phyloP scores from a whole-genome alignment of 371 early-diverging fungal genomes.

The Lichtheimia hyalospora region DNA sequence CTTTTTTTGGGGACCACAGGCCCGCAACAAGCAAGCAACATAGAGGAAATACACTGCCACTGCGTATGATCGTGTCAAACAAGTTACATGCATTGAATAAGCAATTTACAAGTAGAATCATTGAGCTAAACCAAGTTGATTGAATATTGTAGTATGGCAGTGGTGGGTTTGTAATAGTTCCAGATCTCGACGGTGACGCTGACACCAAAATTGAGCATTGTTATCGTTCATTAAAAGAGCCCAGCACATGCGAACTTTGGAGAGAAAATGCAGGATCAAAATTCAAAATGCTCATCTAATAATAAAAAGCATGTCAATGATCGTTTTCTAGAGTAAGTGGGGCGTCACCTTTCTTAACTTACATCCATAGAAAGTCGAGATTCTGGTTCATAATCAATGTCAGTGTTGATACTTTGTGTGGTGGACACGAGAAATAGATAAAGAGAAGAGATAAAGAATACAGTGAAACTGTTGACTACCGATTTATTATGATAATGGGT shows the following conservation, averaged over 20 bases:
- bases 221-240: conserved; percentile 63
- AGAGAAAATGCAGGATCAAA: conserved; percentile 55
- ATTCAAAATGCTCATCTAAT: conserved; percentile 40
- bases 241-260: conserved; percentile 69
- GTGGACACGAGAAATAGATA: no score
- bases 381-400: conserved; percentile 60
- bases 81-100: conserved; percentile 12
- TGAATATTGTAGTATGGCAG: conserved; percentile 47
- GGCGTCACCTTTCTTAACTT: conserved; percentile 2
- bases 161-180: conserved; percentile 67
- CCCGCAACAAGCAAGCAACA: no score
- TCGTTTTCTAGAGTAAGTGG: neutral
- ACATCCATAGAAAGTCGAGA: conserved; percentile 61
- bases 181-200: conserved; percentile 51
- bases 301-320: neutral
- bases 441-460: no score
- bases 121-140: conserved; percentile 35
- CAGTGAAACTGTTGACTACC: no score
- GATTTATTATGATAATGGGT: no score
- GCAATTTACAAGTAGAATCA: conserved; percentile 50
- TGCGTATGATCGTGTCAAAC: conserved; percentile 74
- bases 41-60: conserved; percentile 60
- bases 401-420: conserved; percentile 50
- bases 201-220: conserved; percentile 54
- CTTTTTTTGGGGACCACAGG: no score